These are phyloP conservation scores for Candida caryicola DNA, from an alignment of 805 yeast species.

Conservation along the genomic window DNA sequence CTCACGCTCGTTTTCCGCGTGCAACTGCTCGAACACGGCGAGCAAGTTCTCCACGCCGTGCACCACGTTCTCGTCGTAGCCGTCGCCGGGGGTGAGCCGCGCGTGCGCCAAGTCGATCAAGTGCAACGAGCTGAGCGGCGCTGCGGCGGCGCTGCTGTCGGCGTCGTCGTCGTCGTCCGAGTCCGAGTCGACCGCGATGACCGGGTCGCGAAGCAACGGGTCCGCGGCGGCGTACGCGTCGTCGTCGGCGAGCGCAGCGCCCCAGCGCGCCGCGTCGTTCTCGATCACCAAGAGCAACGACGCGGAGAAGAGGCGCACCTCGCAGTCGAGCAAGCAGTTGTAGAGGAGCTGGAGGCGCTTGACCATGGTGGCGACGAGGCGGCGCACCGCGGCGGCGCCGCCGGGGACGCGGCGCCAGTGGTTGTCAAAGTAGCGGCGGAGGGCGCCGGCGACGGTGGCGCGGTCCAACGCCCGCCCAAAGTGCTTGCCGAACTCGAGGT, in stretches of 20 bases:
- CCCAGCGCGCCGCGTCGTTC: slow-evolving; percentile 58
- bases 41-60: slow-evolving; percentile 68
- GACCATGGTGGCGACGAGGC: slow-evolving; percentile 44
- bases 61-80: slow-evolving; percentile 69
- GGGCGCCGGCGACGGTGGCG: slow-evolving; percentile 42
- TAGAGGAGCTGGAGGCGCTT: slow-evolving; percentile 64
- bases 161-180: slow-evolving; percentile 22
- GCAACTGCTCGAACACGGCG: slow-evolving; percentile 33
- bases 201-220: slow-evolving; percentile 21
- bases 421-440: slow-evolving; percentile 44
- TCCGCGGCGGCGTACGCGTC: slow-evolving; percentile 18
- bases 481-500: slow-evolving; percentile 56
- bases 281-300: slow-evolving; percentile 76
- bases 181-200: slow-evolving; percentile 10
- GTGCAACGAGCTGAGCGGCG: slow-evolving; percentile 54
- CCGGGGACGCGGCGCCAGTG: slow-evolving; percentile 8
- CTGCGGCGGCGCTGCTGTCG: slow-evolving; percentile 22
- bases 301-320: slow-evolving; percentile 65
- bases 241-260: slow-evolving; percentile 11
- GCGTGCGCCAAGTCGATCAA: slow-evolving; percentile 94
- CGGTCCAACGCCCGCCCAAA: slow-evolving; percentile 64
- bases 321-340: slow-evolving; percentile 60
- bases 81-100: slow-evolving; percentile 54
- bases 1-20: too few species aligned
- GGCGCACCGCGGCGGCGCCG: slow-evolving; percentile 25